Percentiles rank a stretch among this genome's conserved stretches.
phyloP scores from a whole-genome alignment of 2,329 filamentous ascomycete genomes.

The Ambrosiella beaveri region DNA sequence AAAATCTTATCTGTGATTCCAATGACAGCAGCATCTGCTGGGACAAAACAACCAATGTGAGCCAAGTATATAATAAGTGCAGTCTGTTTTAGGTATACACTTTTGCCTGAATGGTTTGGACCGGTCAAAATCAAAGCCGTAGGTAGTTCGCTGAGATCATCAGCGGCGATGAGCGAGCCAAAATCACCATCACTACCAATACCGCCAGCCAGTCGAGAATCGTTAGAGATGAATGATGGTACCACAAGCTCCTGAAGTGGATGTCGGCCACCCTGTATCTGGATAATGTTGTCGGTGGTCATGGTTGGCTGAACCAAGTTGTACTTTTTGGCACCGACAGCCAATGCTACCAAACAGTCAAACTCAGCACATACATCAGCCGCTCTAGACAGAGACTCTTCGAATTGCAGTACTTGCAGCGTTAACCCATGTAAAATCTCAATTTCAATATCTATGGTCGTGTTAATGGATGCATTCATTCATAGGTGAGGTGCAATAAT shows the following conservation, averaged over 20 bases:
- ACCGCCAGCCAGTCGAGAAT: constrained; percentile 53
- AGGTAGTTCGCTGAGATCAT: background rate
- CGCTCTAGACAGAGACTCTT: constrained; percentile 46
- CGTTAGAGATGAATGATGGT: constrained; percentile 65
- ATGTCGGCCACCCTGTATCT: constrained; percentile 66
- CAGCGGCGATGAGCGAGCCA: background rate
- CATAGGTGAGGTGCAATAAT: too few species aligned
- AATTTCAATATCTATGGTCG: constrained; percentile 56
- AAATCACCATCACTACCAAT: constrained; percentile 16
- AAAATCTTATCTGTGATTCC: constrained; percentile 87
- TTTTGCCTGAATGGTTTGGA: constrained; percentile 94
- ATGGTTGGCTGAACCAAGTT: constrained; percentile 54
- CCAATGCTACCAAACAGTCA: constrained; percentile 68
- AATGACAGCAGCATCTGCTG: constrained; percentile 57
- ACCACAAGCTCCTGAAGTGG: constrained; percentile 74
- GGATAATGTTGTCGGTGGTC: constrained; percentile 50
- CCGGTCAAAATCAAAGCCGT: constrained; percentile 67
- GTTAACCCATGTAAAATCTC: constrained; percentile 69
- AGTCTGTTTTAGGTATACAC: constrained; percentile 83
- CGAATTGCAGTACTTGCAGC: constrained; percentile 50
- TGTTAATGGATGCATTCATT: background rate
- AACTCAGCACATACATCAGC: constrained; percentile 75
- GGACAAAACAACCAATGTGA: constrained; percentile 84
- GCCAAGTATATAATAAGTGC: constrained; percentile 84
- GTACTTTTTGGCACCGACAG: constrained; percentile 58